Evolutionary conservation across 768 basidiomycete genomes (phyloP), one percentile per base, ranked within the genome.

Genomic region (Polyporus arcularius): DNA sequence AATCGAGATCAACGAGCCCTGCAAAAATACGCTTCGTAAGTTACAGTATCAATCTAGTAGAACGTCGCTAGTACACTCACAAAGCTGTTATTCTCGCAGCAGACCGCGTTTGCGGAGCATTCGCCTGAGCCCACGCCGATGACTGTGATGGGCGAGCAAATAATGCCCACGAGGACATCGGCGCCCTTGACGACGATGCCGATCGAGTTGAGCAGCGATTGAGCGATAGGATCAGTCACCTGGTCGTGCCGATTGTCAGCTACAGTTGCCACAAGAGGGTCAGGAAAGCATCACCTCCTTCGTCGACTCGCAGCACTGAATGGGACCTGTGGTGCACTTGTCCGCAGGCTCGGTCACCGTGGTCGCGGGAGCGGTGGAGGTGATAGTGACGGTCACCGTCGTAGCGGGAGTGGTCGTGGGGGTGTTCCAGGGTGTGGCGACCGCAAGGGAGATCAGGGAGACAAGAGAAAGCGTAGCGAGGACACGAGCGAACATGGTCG

Each of bases 141-240:
- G 28, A 64, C 58, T 51, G 40, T 64, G 52, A 65, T 58, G 18
- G 68, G 67, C 28, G 53, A 53, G 55, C 67, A 70, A 15, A 46
- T 54, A 39, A 67, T 26, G 30, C 68, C 66, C 40, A 69, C 57
- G 35, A 56, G 31, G 39, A 61, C 64, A 45, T 61, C 55, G 26
- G 65, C 9, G 57, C 66, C 68, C 26, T 65, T 30, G 47, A 67
- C 40, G 31, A 66, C 55, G 60, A 65, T 53, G 11, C 63, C 65
- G 28, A 67, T 53, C 11, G 64, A 56, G 53, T 58, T 65, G 6
- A 48, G 21, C 14, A 26, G 46, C n/a, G 18, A 16, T 46, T 18
- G 14, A 18, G 4, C 45, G 4, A 46, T 15, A 21, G 4, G 45
- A 16, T 4, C n/a, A 16, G 31, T 26, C 21, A 26, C 21, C 21